These are phyloP conservation scores for Lepidium aucheri DNA, from an alignment of 345 rosid species.

Conservation along the genomic window DNA sequence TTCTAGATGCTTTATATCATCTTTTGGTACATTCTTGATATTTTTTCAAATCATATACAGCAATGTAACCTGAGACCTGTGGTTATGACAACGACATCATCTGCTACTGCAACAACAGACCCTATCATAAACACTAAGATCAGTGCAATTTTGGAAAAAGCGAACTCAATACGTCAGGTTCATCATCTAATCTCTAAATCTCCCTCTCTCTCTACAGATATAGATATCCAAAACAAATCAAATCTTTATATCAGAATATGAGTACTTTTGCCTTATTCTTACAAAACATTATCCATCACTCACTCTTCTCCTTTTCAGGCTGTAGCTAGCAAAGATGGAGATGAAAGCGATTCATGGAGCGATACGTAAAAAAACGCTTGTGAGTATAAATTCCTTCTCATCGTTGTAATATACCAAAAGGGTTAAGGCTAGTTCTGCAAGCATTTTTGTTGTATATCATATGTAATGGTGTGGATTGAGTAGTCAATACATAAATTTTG, in stretches of 20 bases:
- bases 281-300: neutral
- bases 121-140: conserved; percentile 47
- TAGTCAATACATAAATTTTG: conserved; percentile 10
- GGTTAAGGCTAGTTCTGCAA: conserved; percentile 1
- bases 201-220: neutral
- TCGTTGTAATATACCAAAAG: neutral
- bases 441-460: neutral
- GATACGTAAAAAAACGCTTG: conserved; percentile 10
- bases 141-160: conserved; percentile 82
- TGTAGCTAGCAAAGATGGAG: conserved; percentile 70
- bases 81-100: conserved; percentile 33
- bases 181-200: neutral
- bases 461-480: conserved; percentile 12
- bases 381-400: neutral
- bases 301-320: conserved; percentile 42
- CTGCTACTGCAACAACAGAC: conserved; percentile 36
- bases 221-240: neutral
- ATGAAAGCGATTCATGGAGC: conserved; percentile 84
- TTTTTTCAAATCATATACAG: conserved; percentile 30
- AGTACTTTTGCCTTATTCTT: neutral
- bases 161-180: conserved; percentile 96
- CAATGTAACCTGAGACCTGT: conserved; percentile 65
- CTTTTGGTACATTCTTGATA: neutral
- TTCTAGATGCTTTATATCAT: conserved; percentile 1
- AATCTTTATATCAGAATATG: neutral